phyloP scores from a whole-genome alignment of 805 yeast species.

The Saturnispora serradocipensis region DNA sequence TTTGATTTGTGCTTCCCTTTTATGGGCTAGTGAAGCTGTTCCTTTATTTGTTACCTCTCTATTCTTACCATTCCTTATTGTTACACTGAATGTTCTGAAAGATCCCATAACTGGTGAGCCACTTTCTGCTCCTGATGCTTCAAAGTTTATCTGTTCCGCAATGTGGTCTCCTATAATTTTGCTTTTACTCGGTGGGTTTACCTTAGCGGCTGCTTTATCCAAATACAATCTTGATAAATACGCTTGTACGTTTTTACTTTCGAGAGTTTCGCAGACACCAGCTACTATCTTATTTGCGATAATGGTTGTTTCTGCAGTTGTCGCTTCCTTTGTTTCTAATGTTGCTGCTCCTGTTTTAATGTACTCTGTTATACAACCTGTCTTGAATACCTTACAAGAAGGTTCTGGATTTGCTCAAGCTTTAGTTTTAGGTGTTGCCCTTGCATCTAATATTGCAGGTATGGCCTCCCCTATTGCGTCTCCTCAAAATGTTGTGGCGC shows the following conservation, averaged over 20 bases:
- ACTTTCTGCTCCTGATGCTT: slow-evolving; percentile 58
- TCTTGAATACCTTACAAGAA: slow-evolving; percentile 74
- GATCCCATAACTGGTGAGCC: slow-evolving; percentile 41
- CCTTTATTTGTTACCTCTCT: slow-evolving; percentile 88
- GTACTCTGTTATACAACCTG: slow-evolving; percentile 84
- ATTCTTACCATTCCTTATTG: slow-evolving; percentile 72
- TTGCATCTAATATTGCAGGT: slow-evolving; percentile 91
- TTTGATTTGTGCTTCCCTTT: slow-evolving; percentile 66
- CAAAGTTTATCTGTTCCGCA: slow-evolving; percentile 67
- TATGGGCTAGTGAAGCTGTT: slow-evolving; percentile 95
- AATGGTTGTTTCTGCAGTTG: slow-evolving; percentile 78
- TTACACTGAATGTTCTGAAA: slow-evolving; percentile 59
- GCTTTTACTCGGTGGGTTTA: slow-evolving; percentile 86
- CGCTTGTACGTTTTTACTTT: slow-evolving; percentile 71
- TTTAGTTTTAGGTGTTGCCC: slow-evolving; percentile 80
- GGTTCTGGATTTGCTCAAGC: slow-evolving; percentile 74
- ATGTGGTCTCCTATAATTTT: slow-evolving; percentile 97
- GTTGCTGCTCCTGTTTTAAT: slow-evolving; percentile 96
- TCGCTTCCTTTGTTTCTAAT: slow-evolving; percentile 92
- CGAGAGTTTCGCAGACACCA: slow-evolving; percentile 83
- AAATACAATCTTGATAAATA: slow-evolving; percentile 84
- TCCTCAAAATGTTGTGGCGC: slow-evolving; percentile 90
- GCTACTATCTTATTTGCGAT: slow-evolving; percentile 64
- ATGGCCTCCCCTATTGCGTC: slow-evolving; percentile 97
- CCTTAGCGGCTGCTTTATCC: slow-evolving; percentile 89